Evolutionary conservation across 148 eudicot genomes (phyloP), one percentile per base, ranked within the genome.

Genomic region (Euryodendron excelsum): DNA sequence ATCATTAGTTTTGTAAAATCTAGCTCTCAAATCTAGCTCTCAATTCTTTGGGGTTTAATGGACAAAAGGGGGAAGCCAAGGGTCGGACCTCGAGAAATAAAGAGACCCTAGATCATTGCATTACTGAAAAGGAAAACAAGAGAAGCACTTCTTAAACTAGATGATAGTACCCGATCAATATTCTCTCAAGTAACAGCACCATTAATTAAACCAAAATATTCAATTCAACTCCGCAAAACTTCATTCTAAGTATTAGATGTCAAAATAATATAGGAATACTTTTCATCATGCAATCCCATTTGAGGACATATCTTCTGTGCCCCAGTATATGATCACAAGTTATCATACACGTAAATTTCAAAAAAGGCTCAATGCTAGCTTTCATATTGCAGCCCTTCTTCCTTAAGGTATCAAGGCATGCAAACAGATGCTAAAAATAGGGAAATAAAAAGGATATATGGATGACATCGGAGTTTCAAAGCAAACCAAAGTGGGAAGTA

Each of bases 381-480:
- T 23, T 59, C 21, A 8, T 36, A 74, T 17, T 1, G 28, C 2
- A 28, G 27, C 1, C 17, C 20, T 25, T 10, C 52, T 73, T 73
- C 55, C 28, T 52, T 12, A 20, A 73, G 18, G 12, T 52, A 72
- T n/a, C 65, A 58, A n/a, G 77, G 65, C 65, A 58, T n/a, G 77
- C 76, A 73, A 58, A 37, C 11, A 5, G 34, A 37, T 31, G 23
- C 62, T 18, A 34, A 18, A 33, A 39, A 53, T 12, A 33, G n/a
- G 37, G 41, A 55, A 66, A 74, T 9, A 31, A 2, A 75, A 45
- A 37, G 45, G 33, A 58, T 20, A 28, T 18, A 39, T 23, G 13
- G 63, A 47, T 5, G 27, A 23, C n/a, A n/a, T 15, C 23, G 30
- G 3, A 50, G 45, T 36, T 62, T 25, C 33, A 79, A 23, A 71